Base-by-base conservation (phyloP, 23 red algal genomes). In the Gracilaria gracilis region DNA sequence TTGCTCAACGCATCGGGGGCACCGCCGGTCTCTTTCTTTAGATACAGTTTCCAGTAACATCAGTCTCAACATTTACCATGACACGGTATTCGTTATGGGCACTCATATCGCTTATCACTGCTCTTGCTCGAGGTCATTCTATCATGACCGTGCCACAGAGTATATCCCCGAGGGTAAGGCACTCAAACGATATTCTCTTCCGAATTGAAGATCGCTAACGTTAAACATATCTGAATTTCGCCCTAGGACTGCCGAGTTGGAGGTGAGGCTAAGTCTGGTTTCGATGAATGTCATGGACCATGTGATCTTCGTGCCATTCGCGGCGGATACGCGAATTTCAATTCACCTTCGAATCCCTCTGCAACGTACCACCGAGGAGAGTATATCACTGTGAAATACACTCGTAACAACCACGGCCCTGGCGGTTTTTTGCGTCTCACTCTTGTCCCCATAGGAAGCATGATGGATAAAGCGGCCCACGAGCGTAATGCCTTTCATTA, bases 321-420 rank as follows among this genome's bases (percentile, higher is more conserved):
- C 31, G 84, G 84, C 47, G 62, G 84, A 44, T 87, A 73, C 48
- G 84, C 84, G 16, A 87, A 87, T 71, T 75, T 75, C 51, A 67
- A 73, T 32, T 33, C 62, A 42, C 84, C 84, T 4, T 50, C 40
- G 23, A 70, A 87, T 37, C 84, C 84, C 49, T 67, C 84, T 17
- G 84, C 84, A 17, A 54, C 28, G 42, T 87, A 87, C 48, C 28
- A 48, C 35, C 84, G 84, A 23, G 84, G 84, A 27, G 67, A 87
- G 29, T 42, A 42, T 36, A 71, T 87, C 16, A 74, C 67, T 42
- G 69, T 87, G n/a, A 87, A 87, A 23, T 87, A 87, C 31, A 67
- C 42, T 67, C 84, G 84, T n/a, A 93, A 93, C 51, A 93, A 93
- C 42, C 90, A 93, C 66, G 90, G 81, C 23, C 79, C 80, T 55